phyloP scores from a whole-genome alignment of 2,329 filamentous ascomycete genomes.

The Cyclaneusma minus region DNA sequence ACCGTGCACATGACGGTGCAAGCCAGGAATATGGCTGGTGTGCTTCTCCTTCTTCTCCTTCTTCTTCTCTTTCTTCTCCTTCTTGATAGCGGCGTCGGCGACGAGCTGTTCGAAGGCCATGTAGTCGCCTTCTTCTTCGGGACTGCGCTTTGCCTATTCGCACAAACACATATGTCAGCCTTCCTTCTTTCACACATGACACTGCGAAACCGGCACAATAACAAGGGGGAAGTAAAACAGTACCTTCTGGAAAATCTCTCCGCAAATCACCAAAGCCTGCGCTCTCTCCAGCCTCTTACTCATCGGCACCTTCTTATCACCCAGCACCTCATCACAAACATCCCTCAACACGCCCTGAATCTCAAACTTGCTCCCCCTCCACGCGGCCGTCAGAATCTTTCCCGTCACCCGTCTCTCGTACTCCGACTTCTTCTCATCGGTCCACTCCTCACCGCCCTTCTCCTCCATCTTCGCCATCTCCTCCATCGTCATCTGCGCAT shows the following conservation, averaged over 20 bases:
- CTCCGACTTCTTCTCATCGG: constrained; percentile 89
- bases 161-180: constrained; percentile 6
- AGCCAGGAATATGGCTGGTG: no score
- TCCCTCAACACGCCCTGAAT: constrained; percentile 92
- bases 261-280: constrained; percentile 74
- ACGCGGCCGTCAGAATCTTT: constrained; percentile 94
- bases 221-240: constrained; percentile 15
- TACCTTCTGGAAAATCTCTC: constrained; percentile 81
- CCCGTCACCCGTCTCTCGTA: constrained; percentile 92
- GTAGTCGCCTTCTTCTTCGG: constrained; percentile 95
- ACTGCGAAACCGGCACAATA: neutral
- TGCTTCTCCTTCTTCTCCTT: constrained; percentile 36
- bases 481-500: constrained; percentile 96
- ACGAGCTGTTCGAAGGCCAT: constrained; percentile 98
- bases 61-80: constrained; percentile 62
- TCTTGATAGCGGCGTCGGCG: constrained; percentile 90
- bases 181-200: neutral
- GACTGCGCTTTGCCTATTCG: constrained; percentile 63
- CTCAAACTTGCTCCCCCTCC: constrained; percentile 93
- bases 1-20: no score
- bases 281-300: constrained; percentile 83
- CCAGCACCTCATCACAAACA: constrained; percentile 79
- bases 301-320: constrained; percentile 58
- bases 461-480: constrained; percentile 97
- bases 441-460: constrained; percentile 92